phyloP scores from a whole-genome alignment of 495 filamentous ascomycete genomes.

The Hypoxylon intermedium region DNA sequence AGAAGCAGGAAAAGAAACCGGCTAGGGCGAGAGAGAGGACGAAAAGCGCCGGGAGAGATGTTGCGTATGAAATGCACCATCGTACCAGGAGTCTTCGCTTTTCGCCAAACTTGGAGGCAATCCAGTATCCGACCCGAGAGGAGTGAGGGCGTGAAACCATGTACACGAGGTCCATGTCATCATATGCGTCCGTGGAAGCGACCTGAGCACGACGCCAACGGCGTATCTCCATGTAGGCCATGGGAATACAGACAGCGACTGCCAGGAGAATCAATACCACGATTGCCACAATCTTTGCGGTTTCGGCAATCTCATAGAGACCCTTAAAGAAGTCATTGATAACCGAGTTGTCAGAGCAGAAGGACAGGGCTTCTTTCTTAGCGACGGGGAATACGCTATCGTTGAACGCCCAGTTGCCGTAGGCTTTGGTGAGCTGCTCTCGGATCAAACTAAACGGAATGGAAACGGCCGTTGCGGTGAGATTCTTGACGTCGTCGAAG shows the following conservation, averaged over 20 bases:
- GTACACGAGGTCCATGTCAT: slow-evolving; percentile 89
- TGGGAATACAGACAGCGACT: slow-evolving; percentile 72
- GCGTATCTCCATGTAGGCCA: slow-evolving; percentile 80
- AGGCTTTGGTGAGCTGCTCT: slow-evolving; percentile 68
- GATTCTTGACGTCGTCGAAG: slow-evolving; percentile 81
- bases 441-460: slow-evolving; percentile 81
- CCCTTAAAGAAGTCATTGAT: slow-evolving; percentile 87
- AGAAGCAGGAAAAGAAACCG: slow-evolving; percentile 82
- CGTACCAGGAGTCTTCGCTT: slow-evolving; percentile 74
- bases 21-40: slow-evolving; percentile 85
- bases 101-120: slow-evolving; percentile 71
- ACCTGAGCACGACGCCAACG: slow-evolving; percentile 76
- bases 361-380: slow-evolving; percentile 77
- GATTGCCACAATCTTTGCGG: slow-evolving; percentile 76
- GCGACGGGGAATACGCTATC: slow-evolving; percentile 78
- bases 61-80: slow-evolving; percentile 88
- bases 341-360: slow-evolving; percentile 84
- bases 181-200: slow-evolving; percentile 67
- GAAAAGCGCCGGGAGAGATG: slow-evolving; percentile 83
- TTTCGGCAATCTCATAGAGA: slow-evolving; percentile 64
- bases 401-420: slow-evolving; percentile 79
- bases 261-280: slow-evolving; percentile 73
- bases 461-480: slow-evolving; percentile 72
- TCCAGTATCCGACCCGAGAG: slow-evolving; percentile 71
- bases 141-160: slow-evolving; percentile 82